phyloP scores from a whole-genome alignment of 2,329 filamentous ascomycete species.

The Trichoderma koningii region DNA sequence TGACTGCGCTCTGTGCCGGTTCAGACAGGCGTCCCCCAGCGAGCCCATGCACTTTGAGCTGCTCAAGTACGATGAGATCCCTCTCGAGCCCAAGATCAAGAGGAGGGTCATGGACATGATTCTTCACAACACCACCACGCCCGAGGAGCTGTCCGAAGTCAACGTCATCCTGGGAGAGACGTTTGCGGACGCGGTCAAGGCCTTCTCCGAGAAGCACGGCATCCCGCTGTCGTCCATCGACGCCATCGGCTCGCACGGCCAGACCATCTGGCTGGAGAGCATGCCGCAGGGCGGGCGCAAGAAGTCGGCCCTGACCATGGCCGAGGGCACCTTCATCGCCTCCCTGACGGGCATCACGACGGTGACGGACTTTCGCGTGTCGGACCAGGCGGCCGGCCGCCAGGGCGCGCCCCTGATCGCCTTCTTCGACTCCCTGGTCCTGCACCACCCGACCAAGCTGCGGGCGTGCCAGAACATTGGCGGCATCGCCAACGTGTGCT shows the following conservation, averaged over 20 bases:
- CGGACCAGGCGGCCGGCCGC: slow-evolving; percentile 51
- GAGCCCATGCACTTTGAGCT: slow-evolving; percentile 58
- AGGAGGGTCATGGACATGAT: slow-evolving; percentile 60
- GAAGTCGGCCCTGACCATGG: slow-evolving; percentile 56
- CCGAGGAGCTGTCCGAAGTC: slow-evolving; percentile 56
- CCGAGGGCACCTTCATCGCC: slow-evolving; percentile 58
- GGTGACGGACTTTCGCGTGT: slow-evolving; percentile 55
- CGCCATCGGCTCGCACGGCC: slow-evolving; percentile 58
- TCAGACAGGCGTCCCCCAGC: slow-evolving; percentile 54
- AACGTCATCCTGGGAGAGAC: slow-evolving; percentile 60
- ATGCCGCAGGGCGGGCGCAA: slow-evolving; percentile 53
- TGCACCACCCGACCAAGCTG: slow-evolving; percentile 56
- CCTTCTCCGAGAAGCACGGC: slow-evolving; percentile 50
- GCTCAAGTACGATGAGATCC: slow-evolving; percentile 59
- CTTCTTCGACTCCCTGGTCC: slow-evolving; percentile 53
- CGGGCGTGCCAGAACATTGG: slow-evolving; percentile 64
- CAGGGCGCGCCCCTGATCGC: slow-evolving; percentile 54
- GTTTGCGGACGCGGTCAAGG: slow-evolving; percentile 54
- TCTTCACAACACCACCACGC: slow-evolving; percentile 53
- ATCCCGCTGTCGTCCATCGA: slow-evolving; percentile 52
- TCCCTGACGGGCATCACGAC: slow-evolving; percentile 58
- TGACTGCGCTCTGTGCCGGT: slow-evolving; percentile 60
- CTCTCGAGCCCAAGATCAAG: slow-evolving; percentile 55
- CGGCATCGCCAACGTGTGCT: slow-evolving; percentile 62
- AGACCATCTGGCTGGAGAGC: slow-evolving; percentile 59